Percentiles rank a stretch among this genome's conserved stretches.
Conservation (phyloP, 2,329 filamentous ascomycete genomes). For the Penicillium carneum region DNA sequence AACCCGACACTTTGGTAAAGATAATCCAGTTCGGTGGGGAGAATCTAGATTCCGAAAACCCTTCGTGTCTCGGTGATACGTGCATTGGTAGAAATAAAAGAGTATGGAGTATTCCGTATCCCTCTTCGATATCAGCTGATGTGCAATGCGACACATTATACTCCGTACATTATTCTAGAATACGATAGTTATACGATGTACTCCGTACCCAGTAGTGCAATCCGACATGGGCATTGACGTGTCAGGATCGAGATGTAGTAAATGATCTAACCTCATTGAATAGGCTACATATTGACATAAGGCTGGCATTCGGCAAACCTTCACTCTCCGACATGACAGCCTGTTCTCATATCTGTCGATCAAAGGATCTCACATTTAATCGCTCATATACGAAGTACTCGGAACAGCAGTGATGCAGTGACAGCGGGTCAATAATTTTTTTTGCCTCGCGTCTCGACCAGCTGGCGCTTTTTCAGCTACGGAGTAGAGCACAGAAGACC, state of each 20-base stretch:
- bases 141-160: not conserved
- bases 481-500: not conserved
- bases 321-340: not conserved
- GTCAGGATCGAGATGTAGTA: conserved; percentile 11
- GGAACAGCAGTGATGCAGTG: too few species aligned
- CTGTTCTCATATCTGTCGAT: not conserved
- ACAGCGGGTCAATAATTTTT: not conserved
- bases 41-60: not conserved
- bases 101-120: not conserved
- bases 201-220: not conserved
- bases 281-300: not conserved
- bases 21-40: not conserved
- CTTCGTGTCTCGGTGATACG: not conserved
- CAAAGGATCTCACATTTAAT: not conserved
- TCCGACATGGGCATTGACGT: conserved; percentile 14
- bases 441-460: not conserved
- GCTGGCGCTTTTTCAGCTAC: not conserved
- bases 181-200: too few species aligned
- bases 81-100: not conserved
- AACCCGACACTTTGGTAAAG: conserved; percentile 12
- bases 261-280: not conserved
- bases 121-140: not conserved
- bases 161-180: not conserved
- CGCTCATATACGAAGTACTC: too few species aligned
- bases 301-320: not conserved